Evolutionary conservation across 2,329 filamentous ascomycete genomes (phyloP).

Genomic region (Exophiala bonariae): DNA sequence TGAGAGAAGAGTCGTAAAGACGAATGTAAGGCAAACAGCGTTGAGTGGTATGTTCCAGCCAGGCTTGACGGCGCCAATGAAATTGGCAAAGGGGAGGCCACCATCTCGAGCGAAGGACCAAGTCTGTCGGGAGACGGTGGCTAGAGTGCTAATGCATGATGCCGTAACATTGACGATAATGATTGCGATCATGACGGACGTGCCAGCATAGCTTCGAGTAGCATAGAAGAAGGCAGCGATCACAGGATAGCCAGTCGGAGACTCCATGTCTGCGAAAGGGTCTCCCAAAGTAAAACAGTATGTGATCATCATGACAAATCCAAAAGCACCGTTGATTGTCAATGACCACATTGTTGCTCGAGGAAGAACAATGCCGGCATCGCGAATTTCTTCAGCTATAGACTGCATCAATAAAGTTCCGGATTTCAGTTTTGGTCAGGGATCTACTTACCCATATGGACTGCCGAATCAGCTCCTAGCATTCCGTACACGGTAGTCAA

Average conservation of each 20-base stretch:
- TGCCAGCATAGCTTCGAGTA: constrained; percentile 42
- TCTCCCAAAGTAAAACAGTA: constrained; percentile 40
- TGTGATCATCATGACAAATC: constrained; percentile 40
- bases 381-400: constrained; percentile 42
- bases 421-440: no score
- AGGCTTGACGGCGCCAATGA: constrained; percentile 29
- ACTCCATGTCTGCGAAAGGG: constrained; percentile 26
- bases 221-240: constrained; percentile 51
- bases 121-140: constrained; percentile 40
- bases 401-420: no score
- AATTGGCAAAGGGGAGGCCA: constrained; percentile 39
- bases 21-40: constrained; percentile 35
- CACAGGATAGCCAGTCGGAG: constrained; percentile 36
- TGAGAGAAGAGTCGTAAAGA: constrained; percentile 39
- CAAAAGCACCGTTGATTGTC: constrained; percentile 38
- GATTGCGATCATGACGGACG: constrained; percentile 44
- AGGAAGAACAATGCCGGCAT: constrained; percentile 38
- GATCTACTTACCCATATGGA: no score
- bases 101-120: constrained; percentile 47
- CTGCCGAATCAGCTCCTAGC: constrained; percentile 38
- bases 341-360: constrained; percentile 37
- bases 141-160: constrained; percentile 29
- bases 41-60: constrained; percentile 42
- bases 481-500: constrained; percentile 39
- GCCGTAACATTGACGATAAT: constrained; percentile 33